Evolutionary conservation across 2,329 filamentous ascomycete species (phyloP), one percentile per base, ranked within the genome.

Genomic region (Parafenestella ontariensis): DNA sequence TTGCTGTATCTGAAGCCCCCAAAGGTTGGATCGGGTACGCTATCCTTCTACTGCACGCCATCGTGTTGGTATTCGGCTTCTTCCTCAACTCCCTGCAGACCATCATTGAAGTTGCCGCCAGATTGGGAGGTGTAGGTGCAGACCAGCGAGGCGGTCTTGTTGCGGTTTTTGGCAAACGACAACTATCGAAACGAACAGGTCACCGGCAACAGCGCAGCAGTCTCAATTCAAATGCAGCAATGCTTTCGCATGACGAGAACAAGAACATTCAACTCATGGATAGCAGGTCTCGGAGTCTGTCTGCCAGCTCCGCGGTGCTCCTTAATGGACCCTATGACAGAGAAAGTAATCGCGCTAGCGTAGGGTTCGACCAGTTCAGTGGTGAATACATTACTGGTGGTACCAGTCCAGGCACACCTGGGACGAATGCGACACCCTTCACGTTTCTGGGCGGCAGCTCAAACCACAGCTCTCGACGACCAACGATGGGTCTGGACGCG

Each of bases 1-100:
- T 99, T 3, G 88, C 87, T 20, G 88, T 97, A 5, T 85, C 85
- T 0, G 89, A 96, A 68, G 86, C 89, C 0, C 81, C 90, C 1
- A 96, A 93, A 73, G 92, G 93, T 4, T 99, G 95, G 95, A 90
- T 98, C 62, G 95, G 93, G 33, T 99, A 99, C 73, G 87, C 89
- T 23, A 96, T 98, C 52, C 81, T 99, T 43, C 76, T 96, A 24
- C 85, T 97, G 31, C 95, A 99, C 71, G 93, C 86, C 3, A 84
- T 89, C 57, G 91, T 96, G 0, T 79, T 99, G 20, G 83, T 96
- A 3, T 91, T 98, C 66, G 94, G 92, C 1, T 99, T 98, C 79
- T 91, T 97, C 73, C 81, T 99, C 36, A 96, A 96, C 71, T 90
- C 95, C 1, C 74, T 96, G 6, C 92, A 96, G 72, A 97, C 94